Percentiles rank a stretch among this genome's conserved stretches.
Conservation (phyloP, 2,329 filamentous ascomycete genomes). For the Stemphylium beticola region DNA sequence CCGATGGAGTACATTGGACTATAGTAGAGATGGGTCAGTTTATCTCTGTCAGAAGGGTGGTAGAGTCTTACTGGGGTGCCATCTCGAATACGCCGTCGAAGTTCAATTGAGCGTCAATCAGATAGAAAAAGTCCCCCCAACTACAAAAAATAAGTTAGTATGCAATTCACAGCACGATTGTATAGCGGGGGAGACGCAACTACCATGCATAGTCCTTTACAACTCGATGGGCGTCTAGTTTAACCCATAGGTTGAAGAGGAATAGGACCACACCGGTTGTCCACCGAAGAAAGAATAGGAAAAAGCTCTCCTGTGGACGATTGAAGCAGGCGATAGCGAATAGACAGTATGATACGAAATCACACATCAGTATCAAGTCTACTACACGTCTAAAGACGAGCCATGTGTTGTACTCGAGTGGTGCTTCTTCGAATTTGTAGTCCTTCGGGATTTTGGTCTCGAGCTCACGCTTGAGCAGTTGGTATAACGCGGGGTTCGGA, state of each 20-base stretch:
- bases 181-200: too few relatives aligned
- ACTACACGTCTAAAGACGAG: conserved; percentile 93
- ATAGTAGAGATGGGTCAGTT: conserved; percentile 11
- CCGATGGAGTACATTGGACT: conserved; percentile 55
- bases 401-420: conserved; percentile 99
- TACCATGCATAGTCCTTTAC: conserved; percentile 99
- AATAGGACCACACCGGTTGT: conserved; percentile 76
- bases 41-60: neutral
- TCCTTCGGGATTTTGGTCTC: conserved; percentile 94
- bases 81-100: conserved; percentile 99
- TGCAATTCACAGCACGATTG: too few relatives aligned
- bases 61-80: conserved; percentile 68
- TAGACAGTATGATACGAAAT: conserved; percentile 95
- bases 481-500: conserved; percentile 81
- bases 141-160: too few relatives aligned
- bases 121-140: conserved; percentile 99
- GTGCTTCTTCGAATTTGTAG: conserved; percentile 91
- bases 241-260: conserved; percentile 97
- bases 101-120: conserved; percentile 95
- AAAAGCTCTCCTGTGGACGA: conserved; percentile 74
- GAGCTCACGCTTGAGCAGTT: conserved; percentile 83
- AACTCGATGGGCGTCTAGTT: conserved; percentile 94
- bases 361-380: conserved; percentile 97
- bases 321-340: conserved; percentile 90
- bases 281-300: conserved; percentile 79